These are phyloP conservation scores for Anacardium occidentale DNA, from an alignment of 345 rosid species.

Conservation along the genomic window DNA sequence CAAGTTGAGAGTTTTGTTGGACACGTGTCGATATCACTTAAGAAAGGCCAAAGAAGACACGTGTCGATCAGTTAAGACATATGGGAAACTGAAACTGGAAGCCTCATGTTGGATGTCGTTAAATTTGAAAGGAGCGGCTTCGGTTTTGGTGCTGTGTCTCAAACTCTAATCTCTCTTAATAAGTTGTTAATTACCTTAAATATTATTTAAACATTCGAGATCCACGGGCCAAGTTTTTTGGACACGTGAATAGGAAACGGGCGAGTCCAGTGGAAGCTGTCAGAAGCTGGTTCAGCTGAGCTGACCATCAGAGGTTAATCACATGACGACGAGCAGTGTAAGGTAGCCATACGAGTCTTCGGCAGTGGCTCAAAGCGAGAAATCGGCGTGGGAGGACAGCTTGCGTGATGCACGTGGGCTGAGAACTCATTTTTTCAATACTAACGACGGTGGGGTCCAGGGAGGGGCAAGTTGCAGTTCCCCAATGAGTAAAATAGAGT, in stretches of 20 bases:
- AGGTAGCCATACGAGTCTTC: neutral
- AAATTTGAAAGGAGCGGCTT: conserved; percentile 12
- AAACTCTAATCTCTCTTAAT: no score
- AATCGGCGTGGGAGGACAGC: conserved; percentile 9
- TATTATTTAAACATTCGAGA: neutral
- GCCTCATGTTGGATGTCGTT: neutral
- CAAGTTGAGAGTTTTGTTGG: conserved; percentile 26
- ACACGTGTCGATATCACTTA: conserved; percentile 34
- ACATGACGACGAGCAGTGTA: neutral
- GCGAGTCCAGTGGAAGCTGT: neutral
- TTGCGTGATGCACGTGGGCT: conserved; percentile 23
- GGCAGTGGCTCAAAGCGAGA: neutral
- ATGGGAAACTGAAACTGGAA: conserved; percentile 29
- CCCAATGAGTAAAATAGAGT: neutral
- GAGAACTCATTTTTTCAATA: neutral
- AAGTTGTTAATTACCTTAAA: no score
- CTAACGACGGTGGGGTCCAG: conserved; percentile 6
- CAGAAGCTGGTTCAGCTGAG: conserved; percentile 1
- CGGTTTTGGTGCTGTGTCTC: neutral
- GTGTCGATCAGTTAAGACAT: conserved; percentile 16
- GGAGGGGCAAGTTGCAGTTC: neutral
- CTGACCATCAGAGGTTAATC: neutral
- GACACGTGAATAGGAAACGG: conserved; percentile 12
- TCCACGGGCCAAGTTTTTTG: neutral
- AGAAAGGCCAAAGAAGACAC: conserved; percentile 20